phyloP scores from a whole-genome alignment of 495 filamentous ascomycete genomes.

The Pseudomonodictys pantanalensis region DNA sequence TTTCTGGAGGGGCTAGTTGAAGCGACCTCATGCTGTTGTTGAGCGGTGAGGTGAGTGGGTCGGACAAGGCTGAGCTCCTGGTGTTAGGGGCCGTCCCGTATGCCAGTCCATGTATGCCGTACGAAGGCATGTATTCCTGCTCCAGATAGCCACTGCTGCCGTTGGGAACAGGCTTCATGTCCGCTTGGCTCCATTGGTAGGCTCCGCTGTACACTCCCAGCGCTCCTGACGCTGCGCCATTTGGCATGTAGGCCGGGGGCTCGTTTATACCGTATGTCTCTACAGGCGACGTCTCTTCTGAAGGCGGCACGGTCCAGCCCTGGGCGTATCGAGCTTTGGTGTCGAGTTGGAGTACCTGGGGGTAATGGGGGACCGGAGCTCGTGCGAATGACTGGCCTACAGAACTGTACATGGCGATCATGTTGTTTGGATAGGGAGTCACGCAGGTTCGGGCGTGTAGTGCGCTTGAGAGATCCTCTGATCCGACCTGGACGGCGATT shows the following conservation, averaged over 20 bases:
- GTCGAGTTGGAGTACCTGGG: conserved; percentile 3
- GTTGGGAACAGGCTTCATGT: conserved; percentile 2
- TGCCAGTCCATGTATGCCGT: conserved; percentile 1
- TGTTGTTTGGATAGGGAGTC: conserved; percentile 3
- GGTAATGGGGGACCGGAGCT: conserved; percentile 2
- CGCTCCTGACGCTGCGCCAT: neutral
- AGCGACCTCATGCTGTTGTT: conserved; percentile 41
- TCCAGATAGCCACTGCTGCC: conserved; percentile 6
- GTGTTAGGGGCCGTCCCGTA: conserved; percentile 3
- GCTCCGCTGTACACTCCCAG: conserved; percentile 13
- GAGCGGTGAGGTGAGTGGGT: conserved; percentile 32
- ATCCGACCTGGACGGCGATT: conserved; percentile 26
- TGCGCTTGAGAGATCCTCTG: conserved; percentile 10
- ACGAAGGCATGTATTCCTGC: conserved; percentile 10
- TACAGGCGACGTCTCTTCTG: conserved; percentile 29
- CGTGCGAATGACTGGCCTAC: neutral
- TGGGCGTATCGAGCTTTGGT: conserved; percentile 10
- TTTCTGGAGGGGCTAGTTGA: conserved; percentile 17
- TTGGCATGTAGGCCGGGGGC: conserved; percentile 9
- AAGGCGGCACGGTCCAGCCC: conserved; percentile 18
- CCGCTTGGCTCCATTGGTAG: conserved; percentile 11
- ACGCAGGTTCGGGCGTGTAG: neutral
- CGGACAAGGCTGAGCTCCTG: conserved; percentile 25
- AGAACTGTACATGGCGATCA: conserved; percentile 24
- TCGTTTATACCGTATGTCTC: conserved; percentile 21